These are phyloP conservation scores for Lasiodiplodia sp. DNA, from an alignment of 2,329 filamentous ascomycete species.

Conservation along the genomic window DNA sequence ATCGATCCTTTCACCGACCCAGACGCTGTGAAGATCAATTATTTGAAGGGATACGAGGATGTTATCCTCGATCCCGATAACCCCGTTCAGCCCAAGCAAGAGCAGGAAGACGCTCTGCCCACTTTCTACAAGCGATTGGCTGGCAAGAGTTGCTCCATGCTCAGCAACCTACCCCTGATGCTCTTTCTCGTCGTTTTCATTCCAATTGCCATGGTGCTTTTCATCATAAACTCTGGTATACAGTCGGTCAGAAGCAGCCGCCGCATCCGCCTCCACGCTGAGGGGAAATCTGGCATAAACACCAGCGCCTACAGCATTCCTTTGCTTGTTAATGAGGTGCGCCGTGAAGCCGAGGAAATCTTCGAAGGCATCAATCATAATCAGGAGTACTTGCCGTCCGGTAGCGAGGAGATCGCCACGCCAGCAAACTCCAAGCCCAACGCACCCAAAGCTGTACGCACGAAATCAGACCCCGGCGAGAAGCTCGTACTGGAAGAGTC, in stretches of 20 bases:
- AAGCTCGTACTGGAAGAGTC: slow-evolving; percentile 33
- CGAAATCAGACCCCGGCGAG: slow-evolving; percentile 30
- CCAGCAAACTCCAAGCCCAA: slow-evolving; percentile 36
- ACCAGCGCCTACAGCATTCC: slow-evolving; percentile 77
- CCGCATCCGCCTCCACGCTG: slow-evolving; percentile 79
- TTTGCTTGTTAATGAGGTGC: slow-evolving; percentile 76
- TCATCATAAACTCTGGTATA: slow-evolving; percentile 76
- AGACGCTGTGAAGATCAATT: slow-evolving; percentile 74
- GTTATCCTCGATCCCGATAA: slow-evolving; percentile 75
- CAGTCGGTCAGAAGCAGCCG: slow-evolving; percentile 78
- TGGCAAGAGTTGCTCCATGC: slow-evolving; percentile 44
- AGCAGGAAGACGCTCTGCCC: slow-evolving; percentile 40
- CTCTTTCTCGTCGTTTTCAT: slow-evolving; percentile 73
- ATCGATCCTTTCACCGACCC: slow-evolving; percentile 79
- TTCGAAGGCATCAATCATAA: slow-evolving; percentile 76
- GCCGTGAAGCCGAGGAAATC: slow-evolving; percentile 76
- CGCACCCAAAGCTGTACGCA: slow-evolving; percentile 9
- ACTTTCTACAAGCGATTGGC: slow-evolving; percentile 47
- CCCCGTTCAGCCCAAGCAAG: slow-evolving; percentile 62
- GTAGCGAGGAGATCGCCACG: slow-evolving; percentile 53
- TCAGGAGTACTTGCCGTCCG: slow-evolving; percentile 73
- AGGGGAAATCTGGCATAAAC: slow-evolving; percentile 71
- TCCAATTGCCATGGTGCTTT: slow-evolving; percentile 74
- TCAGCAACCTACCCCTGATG: slow-evolving; percentile 68
- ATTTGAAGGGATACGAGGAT: slow-evolving; percentile 74